Conservation (phyloP, 2,329 filamentous ascomycete genomes). For the Sporothrix brunneoviolacea region DNA sequence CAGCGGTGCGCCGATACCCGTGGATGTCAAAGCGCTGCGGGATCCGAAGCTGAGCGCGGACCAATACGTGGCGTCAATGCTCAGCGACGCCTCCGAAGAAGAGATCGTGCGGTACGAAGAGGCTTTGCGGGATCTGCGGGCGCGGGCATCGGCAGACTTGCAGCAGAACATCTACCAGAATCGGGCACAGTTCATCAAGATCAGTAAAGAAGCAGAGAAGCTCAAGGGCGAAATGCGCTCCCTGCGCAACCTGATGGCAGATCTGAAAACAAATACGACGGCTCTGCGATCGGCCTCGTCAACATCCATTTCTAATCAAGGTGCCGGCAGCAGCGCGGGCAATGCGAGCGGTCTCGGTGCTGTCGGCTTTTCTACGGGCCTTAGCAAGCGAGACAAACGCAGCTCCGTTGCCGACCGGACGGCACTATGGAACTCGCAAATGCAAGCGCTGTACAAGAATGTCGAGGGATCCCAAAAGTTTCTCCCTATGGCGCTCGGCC, state of each 20-base stretch:
- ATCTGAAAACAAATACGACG: conserved; percentile 73
- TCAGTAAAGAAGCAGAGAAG: conserved; percentile 98
- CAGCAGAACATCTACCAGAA: conserved; percentile 97
- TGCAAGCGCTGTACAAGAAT: conserved; percentile 85
- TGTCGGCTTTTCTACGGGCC: conserved; percentile 42
- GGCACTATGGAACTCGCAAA: conserved; percentile 61
- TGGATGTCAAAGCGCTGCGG: conserved; percentile 71
- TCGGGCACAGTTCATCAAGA: conserved; percentile 96
- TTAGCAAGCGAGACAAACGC: conserved; percentile 71
- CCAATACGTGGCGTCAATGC: conserved; percentile 65
- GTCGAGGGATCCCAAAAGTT: conserved; percentile 99
- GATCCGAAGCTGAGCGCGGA: conserved; percentile 76
- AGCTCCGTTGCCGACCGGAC: conserved; percentile 75
- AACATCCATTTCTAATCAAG: conserved; percentile 23
- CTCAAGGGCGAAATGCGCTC: conserved; percentile 93
- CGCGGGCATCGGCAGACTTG: conserved; percentile 71
- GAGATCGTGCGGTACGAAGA: conserved; percentile 79
- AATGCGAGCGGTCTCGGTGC: conserved; percentile 41
- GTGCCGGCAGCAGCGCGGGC: conserved; percentile 20
- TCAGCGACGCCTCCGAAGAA: conserved; percentile 79
- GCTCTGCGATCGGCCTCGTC: conserved; percentile 56
- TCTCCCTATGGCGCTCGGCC: conserved; percentile 79
- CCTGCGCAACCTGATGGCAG: conserved; percentile 82
- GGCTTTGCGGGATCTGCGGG: conserved; percentile 68
- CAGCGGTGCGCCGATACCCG: conserved; percentile 44